phyloP scores from a whole-genome alignment of 2,329 filamentous ascomycete genomes.

The Sclerotinia nivalis region DNA sequence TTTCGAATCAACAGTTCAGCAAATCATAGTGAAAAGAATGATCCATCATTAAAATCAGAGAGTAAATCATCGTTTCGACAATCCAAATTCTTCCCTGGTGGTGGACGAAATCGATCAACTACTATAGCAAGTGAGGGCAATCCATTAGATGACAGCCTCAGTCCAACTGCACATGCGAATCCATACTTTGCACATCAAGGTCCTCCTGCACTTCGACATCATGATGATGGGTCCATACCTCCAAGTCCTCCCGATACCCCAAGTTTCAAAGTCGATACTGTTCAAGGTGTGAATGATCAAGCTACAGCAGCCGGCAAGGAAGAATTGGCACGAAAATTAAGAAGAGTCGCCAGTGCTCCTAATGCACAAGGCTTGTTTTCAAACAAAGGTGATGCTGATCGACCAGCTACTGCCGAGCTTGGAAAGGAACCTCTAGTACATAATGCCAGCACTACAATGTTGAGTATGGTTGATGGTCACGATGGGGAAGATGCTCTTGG shows the following conservation, averaged over 20 bases:
- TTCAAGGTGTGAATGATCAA: slow-evolving; percentile 62
- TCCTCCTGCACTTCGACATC: slow-evolving; percentile 87
- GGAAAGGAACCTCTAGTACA: slow-evolving; percentile 76
- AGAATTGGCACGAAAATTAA: slow-evolving; percentile 87
- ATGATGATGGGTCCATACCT: slow-evolving; percentile 90
- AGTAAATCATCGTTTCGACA: slow-evolving; percentile 66
- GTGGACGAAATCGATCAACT: slow-evolving; percentile 82
- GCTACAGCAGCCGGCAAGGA: slow-evolving; percentile 81
- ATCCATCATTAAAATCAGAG: slow-evolving; percentile 41
- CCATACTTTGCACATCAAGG: slow-evolving; percentile 98
- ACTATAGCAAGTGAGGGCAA: slow-evolving; percentile 94
- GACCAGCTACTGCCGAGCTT: slow-evolving; percentile 82
- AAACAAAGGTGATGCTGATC: slow-evolving; percentile 59
- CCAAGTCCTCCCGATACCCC: slow-evolving; percentile 92
- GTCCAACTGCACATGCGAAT: slow-evolving; percentile 91
- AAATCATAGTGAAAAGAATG: slow-evolving; percentile 43
- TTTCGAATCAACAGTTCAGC: slow-evolving; percentile 63
- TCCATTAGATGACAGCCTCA: slow-evolving; percentile 81
- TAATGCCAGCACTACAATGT: slow-evolving; percentile 52
- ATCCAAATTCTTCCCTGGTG: slow-evolving; percentile 84
- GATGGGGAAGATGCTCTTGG: slow-evolving; percentile 41
- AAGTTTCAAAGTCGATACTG: slow-evolving; percentile 69
- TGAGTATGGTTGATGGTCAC: slow-evolving; percentile 51
- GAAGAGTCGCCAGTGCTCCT: slow-evolving; percentile 91
- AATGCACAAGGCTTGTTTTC: slow-evolving; percentile 92